Evolutionary conservation across 192 early-diverging fungal species (phyloP), one percentile per base, ranked within the genome.

Genomic region (Lobosporangium transversale): DNA sequence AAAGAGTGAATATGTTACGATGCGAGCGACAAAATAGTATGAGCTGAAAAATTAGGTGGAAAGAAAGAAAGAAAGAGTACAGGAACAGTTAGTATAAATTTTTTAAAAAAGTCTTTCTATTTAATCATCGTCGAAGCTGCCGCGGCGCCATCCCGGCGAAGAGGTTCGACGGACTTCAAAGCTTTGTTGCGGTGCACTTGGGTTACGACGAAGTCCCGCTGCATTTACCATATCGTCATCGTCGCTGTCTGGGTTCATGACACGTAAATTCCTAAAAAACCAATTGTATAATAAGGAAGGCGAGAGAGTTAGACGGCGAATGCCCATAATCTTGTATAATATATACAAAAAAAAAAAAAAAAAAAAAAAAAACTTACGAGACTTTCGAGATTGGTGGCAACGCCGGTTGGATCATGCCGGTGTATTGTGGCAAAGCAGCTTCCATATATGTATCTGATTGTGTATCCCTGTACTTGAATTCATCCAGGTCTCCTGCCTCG

Each of bases 221-320:
- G 4, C 29, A 47, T 18, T 5, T 23, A 32, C 29, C 18, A 15
- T 18, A 2, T 23, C 71, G 2, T 76, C 73, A 0, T 76, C 73
- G n/a, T 76, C 73, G 27, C 64, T 67, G 33, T 76, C 73, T 17
- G 73, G 73, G 48, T 76, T 76, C 73, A 62, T 76, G 14, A 76
- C 73, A 10, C 73, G 50, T 59, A 76, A 20, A 30, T 76, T 76
- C 35, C 73, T 76, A 33, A 24, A n/a, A 6, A 17, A n/a, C 17
- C n/a, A 51, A 26, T 37, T 2, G 6, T 7, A 20, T 32, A 23
- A 59, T 47, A 55, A n/a, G 48, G 37, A 33, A 24, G 23, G 36
- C 37, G 0, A 15, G 18, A n/a, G n/a, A n/a, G n/a, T n/a, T n/a
- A n/a, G n/a, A n/a, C n/a, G n/a, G n/a, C n/a, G n/a, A n/a, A n/a